Conservation (phyloP, 352 stramenopile species). For the Thraustochytrium sp. region DNA sequence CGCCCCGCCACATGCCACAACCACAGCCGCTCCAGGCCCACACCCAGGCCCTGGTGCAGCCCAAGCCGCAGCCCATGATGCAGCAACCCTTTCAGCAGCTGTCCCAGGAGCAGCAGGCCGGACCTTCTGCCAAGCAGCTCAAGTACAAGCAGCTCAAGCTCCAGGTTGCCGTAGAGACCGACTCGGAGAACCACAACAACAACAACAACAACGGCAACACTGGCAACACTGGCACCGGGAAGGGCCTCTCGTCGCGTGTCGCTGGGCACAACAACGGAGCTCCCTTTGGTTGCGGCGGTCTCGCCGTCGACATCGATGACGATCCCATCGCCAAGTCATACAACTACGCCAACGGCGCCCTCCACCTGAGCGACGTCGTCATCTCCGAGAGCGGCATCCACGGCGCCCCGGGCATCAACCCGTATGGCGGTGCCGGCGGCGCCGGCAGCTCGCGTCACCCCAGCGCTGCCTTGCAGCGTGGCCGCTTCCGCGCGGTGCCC, state of each 20-base stretch:
- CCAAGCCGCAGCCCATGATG: too few species aligned
- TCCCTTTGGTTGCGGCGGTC: too few species aligned
- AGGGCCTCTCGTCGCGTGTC: too few species aligned
- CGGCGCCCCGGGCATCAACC: background rate
- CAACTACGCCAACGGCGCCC: background rate
- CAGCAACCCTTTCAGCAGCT: background rate
- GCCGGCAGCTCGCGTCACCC: background rate
- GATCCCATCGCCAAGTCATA: background rate
- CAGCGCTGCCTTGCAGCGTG: background rate
- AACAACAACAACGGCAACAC: too few species aligned
- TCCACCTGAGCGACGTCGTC: background rate
- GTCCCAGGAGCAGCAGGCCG: background rate
- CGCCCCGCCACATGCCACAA: too few species aligned
- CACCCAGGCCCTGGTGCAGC: too few species aligned
- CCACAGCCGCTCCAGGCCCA: too few species aligned
- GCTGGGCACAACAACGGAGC: too few species aligned
- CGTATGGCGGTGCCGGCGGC: too few species aligned
- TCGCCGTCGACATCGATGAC: slow-evolving; percentile 25
- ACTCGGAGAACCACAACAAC: too few species aligned
- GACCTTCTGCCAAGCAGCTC: background rate
- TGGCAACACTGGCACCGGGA: too few species aligned
- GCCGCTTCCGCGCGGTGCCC: background rate
- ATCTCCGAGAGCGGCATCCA: background rate
- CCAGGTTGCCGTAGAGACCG: background rate
- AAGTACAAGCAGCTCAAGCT: slow-evolving; percentile 17